Evolutionary conservation across 2,329 filamentous ascomycete genomes (phyloP), one percentile per base, ranked within the genome.

Genomic region (Fusarium multiceps): DNA sequence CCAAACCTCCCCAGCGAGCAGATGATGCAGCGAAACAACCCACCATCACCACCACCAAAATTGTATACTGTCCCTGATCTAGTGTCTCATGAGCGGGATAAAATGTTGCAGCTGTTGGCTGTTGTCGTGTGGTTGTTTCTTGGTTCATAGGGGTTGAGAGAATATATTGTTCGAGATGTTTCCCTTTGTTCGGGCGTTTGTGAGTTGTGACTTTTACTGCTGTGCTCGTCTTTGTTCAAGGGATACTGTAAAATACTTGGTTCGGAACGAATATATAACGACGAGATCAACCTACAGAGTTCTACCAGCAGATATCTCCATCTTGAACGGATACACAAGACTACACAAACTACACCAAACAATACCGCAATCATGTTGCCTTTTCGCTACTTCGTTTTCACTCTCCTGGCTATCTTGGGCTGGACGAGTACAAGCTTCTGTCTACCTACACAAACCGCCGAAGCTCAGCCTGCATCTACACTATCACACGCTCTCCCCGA

Each of bases 21-120:
- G 53, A 71, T 68, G 68, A 71, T 71, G 68, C 55, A 59, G 63
- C 58, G 54, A 68, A 62, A 65, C 67, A 70, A 64, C 59, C 67
- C 67, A 70, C 67, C 68, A 68, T 43, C 63, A 51, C 32, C 49
- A 34, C 6, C 21, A 37, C 43, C 45, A 37, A 55, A 25, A 54
- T 20, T 37, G 41, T 53, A 21, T 45, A 23, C 25, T 46, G 40
- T 54, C 42, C 47, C 21, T 54, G 46, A 53, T 47, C 34, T 57
- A 66, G 48, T 43, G 66, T 69, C 63, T 70, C 67, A 70, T 67
- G 66, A 67, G 53, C 66, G 27, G 21, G 30, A 23, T 41, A 16
- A 21, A 28, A 50, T 23, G 27, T 40, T 32, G n/a, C 12, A 63
- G 18, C 48, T 48, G 66, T 69, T 69, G 66, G 66, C 34, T 63